Conservation (phyloP, 1,139 yeast genomes). For the Kurtzmaniella quercitrusa region DNA sequence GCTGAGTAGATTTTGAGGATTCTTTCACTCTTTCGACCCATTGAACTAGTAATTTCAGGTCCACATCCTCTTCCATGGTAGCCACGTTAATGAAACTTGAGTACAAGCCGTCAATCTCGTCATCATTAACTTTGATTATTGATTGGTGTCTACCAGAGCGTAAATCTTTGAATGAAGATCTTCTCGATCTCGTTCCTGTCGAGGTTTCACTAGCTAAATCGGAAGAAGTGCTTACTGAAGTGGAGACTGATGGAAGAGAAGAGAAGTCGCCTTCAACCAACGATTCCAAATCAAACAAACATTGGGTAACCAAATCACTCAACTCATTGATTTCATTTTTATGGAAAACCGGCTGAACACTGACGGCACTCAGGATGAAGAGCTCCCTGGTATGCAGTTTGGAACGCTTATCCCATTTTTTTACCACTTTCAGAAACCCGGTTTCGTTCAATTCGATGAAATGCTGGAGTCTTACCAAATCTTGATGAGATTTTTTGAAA, state of each 20-base stretch:
- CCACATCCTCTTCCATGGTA: conserved; percentile 38
- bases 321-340: conserved; percentile 80
- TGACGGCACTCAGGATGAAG: conserved; percentile 86
- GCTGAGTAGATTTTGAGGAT: conserved; percentile 17
- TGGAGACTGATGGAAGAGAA: conserved; percentile 1
- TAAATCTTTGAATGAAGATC: conserved; percentile 1
- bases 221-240: conserved; percentile 3
- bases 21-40: conserved; percentile 47
- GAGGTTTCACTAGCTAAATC: conserved; percentile 3
- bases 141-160: conserved; percentile 5
- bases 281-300: conserved; percentile 80
- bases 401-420: conserved; percentile 97
- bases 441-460: conserved; percentile 92
- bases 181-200: not conserved
- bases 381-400: conserved; percentile 92
- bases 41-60: conserved; percentile 42
- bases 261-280: conserved; percentile 71
- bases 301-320: conserved; percentile 75
- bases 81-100: conserved; percentile 63
- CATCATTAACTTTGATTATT: conserved; percentile 20
- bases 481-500: conserved; percentile 84
- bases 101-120: conserved; percentile 61
- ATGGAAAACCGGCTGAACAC: conserved; percentile 95
- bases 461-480: conserved; percentile 81
- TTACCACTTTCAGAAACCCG: conserved; percentile 90